Base-by-base conservation (phyloP, 257 asterid species). In the Echium plantagineum region DNA sequence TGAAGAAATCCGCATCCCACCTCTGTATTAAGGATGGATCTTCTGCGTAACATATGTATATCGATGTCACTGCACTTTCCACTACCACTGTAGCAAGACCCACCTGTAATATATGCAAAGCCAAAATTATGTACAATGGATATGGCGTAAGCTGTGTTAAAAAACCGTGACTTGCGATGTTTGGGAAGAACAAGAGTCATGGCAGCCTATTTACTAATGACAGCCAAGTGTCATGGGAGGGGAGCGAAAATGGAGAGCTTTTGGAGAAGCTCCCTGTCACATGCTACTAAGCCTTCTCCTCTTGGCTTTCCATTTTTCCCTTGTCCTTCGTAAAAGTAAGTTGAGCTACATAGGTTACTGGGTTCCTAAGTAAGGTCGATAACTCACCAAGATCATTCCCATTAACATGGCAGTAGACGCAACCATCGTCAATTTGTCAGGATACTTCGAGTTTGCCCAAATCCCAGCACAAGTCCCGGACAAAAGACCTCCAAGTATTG, bases 31-130 rank as follows among this genome's bases (percentile, higher is more conserved):
- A 63, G 12, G 82, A 71, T 2, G 98, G 98, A 68, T 91, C 96
- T 75, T 85, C 96, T 0, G 98, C 98, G 5, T 77, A 88, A 66
- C 98, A 91, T 3, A 91, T 78, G 62, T 91, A 91, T 46, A 91
- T 88, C 17, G 98, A 88, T 18, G 96, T 91, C 18, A 91, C 98
- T 4, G 98, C 95, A 63, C 98, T 91, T 78, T 91, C 98, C 74
- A 91, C 91, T 4, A 88, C 93, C 19, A 91, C 98, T 79, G 81
- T 91, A 21, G 96, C 95, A 20, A 88, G 71, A 55, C 98, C 98
- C 51, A 88, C 94, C 98, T 91, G 83, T 52, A 69, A 63, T 52
- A 8, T 62, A 42, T 0, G 16, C 12, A 35, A 35, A 1, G 12
- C 46, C 12, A 35, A 7, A 35, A 7, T 35, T 12, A 35, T 8